Evolutionary conservation across 352 stramenopile genomes (phyloP), one percentile per base, ranked within the genome.

Genomic region (Globisporangium mamillatum): DNA sequence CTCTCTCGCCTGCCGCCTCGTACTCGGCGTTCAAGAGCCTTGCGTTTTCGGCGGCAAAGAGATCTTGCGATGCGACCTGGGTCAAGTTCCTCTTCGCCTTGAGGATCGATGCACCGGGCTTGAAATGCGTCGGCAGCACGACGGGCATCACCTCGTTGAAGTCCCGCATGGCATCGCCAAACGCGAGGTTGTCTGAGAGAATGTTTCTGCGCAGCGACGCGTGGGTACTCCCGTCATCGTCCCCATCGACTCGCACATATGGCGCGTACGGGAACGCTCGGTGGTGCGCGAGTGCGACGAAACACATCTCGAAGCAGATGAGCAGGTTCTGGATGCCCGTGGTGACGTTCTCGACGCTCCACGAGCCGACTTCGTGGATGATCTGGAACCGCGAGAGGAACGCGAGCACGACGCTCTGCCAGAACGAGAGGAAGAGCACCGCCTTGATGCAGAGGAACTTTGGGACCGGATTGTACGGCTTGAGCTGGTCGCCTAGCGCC

Each of bases 391-490:
- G 84, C 32, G 88, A 94, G 56, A 98, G 84, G 63, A 96, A 94
- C 3, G 91, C 91, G 38, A 98, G 84, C 68, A 97, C 84, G 62
- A 98, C 90, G 71, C 89, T 96, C 78, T 99, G 97, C 97, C 97
- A 99, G 80, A 99, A 99, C 7, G 94, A 99, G 25, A 99, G 78
- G 75, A 99, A 99, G n/a, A 99, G 79, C 64, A 99, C 93, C 7
- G 94, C 97, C 75, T 99, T 99, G 77, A 99, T 98, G 67, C 95
- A 98, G 27, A 99, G 77, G 74, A 99, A 99, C 81, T 99, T 99
- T 1, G 94, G 90, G 48, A 98, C 97, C 3, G 97, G 97, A 62
- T 98, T 96, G 77, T 94, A 98, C 63, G 90, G 95, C 66, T 76
- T 81, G 53, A 99, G 77, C 36, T 98, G 91, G 2, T 91, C 75